phyloP scores from a whole-genome alignment of 305 asterid genomes.

The Andrographis paniculata region DNA sequence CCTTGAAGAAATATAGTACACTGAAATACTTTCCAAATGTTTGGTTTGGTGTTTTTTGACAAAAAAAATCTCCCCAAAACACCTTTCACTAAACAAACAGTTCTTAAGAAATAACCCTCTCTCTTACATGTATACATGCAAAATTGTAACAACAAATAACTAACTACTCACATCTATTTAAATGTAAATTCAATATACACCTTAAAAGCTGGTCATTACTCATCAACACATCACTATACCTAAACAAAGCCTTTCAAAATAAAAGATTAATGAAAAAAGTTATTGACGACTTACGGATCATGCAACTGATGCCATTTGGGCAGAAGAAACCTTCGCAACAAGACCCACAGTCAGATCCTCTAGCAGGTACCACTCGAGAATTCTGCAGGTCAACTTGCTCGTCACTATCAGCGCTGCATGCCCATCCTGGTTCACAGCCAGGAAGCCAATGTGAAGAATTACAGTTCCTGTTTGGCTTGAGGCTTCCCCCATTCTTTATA shows the following conservation, averaged over 20 bases:
- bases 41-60: too few species aligned
- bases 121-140: too few species aligned
- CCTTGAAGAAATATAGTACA: too few species aligned
- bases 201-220: too few species aligned
- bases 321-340: constrained; percentile 96
- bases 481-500: constrained; percentile 30
- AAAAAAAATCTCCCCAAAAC: too few species aligned
- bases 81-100: too few species aligned
- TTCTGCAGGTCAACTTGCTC: constrained; percentile 29
- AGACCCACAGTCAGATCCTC: constrained; percentile 56
- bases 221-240: background rate
- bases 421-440: constrained; percentile 99
- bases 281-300: constrained; percentile 69
- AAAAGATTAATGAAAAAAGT: background rate
- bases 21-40: too few species aligned
- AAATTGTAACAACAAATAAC: too few species aligned
- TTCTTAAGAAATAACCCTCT: too few species aligned
- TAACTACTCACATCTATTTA: too few species aligned
- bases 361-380: constrained; percentile 39
- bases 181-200: too few species aligned
- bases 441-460: constrained; percentile 60
- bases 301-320: constrained; percentile 83
- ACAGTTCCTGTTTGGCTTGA: constrained; percentile 66
- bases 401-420: constrained; percentile 42
- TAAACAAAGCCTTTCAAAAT: background rate